Base-by-base conservation (phyloP, 768 basidiomycete species). In the Lactifluus subvellereus region DNA sequence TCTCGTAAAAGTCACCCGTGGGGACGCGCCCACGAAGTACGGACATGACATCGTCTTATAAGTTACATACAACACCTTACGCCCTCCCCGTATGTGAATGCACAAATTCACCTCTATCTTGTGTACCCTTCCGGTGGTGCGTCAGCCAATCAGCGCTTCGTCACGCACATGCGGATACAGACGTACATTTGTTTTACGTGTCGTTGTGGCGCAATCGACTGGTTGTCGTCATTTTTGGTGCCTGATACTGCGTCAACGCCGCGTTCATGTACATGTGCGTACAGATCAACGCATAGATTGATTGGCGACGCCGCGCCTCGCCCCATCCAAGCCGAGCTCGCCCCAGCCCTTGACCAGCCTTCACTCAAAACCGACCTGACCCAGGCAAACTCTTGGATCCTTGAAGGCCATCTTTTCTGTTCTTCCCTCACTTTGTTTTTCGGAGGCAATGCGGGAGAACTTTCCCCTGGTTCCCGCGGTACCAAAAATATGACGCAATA, bases 271-370 rank as follows among this genome's bases (percentile, higher is more conserved):
- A 18, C 22, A 42, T 22, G 16, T 40, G 22, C 11, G 48, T 43
- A 48, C 47, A 50, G 53, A 60, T 54, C 18, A 22, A 22, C 40
- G 30, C 3, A 30, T 35, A 38, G 59, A 55, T 48, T 51, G 50
- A 51, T 43, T n/a, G 37, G n/a, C 40, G 57, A 53, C 57, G 52
- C 62, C 57, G 51, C 52, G 27, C 16, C 62, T 40, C 51, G 57
- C 57, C 57, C 27, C 52, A 40, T 42, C 38, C 57, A 33, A 63
- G 51, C 37, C 43, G 50, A 52, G 56, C 45, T 45, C 42, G 49
- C 42, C 55, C 61, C 48, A 57, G 55, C 61, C 61, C 54, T 43
- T 54, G 37, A 48, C 51, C 42, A 62, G 18, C 22, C 50, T 30
- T 32, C 43, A n/a, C 22, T 38, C 30, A 47, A 42, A 42, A 14